Evolutionary conservation across 352 stramenopile species (phyloP), one percentile per base, ranked within the genome.

Genomic region (Halophytophthora polymorphica): DNA sequence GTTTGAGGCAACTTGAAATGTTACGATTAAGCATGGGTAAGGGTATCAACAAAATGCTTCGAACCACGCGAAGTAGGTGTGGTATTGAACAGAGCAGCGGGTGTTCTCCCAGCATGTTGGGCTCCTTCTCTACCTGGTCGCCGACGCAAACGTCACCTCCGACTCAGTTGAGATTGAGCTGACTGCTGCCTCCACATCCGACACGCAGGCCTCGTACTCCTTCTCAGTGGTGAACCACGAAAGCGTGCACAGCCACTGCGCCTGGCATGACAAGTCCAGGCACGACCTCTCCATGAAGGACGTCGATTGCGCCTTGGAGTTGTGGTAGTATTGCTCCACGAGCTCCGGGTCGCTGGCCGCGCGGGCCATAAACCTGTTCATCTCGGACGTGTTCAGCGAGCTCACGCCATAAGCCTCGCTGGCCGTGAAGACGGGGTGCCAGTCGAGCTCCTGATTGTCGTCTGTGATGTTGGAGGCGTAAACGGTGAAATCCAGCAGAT

Each of bases 281-380:
- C 73, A 66, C 35, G 78, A 83, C 50, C n/a, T n/a, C n/a, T n/a
- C n/a, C n/a, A n/a, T n/a, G n/a, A n/a, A n/a, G n/a, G n/a, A n/a
- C n/a, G n/a, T n/a, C n/a, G n/a, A n/a, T n/a, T 75, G 66, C 40
- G 75, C 79, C 64, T 89, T 88, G 44, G 81, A 88, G 64, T 92
- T 86, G 64, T 76, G 85, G 53, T 90, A 88, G 62, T 92, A 92
- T 21, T 67, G 55, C 22, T 86, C 61, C 7, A 88, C 50, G 17
- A 90, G 62, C 13, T 53, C 35, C 11, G 63, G 33, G 29, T 88
- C 60, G 2, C 49, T 45, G 15, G 69, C 56, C 29, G 75, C 73
- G 12, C 76, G 74, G n/a, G 64, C 41, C 19, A 74, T 63, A 12
- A 91, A 66, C 13, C 61, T 51, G 10, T 70, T 64, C 11, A 92